phyloP scores from a whole-genome alignment of 1,139 yeast species.

The Yamadazyma membranifaciens region DNA sequence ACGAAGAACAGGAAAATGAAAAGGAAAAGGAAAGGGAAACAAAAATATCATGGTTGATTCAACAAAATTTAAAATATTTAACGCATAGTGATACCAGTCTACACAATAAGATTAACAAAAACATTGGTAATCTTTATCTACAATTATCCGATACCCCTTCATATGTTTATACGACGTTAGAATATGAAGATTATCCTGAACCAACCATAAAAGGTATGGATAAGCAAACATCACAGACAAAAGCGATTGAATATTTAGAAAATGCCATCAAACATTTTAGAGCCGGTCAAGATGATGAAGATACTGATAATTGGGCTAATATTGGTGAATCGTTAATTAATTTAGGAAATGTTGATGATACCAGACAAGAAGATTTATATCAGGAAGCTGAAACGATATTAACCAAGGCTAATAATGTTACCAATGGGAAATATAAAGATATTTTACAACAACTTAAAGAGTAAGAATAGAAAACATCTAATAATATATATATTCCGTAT shows the following conservation, averaged over 20 bases:
- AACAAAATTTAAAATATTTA: background rate
- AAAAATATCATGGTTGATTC: background rate
- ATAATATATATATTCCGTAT: background rate
- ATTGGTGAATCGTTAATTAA: slow-evolving; percentile 83
- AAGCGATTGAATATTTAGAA: slow-evolving; percentile 50
- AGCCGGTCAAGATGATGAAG: slow-evolving; percentile 64
- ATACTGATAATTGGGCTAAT: slow-evolving; percentile 78
- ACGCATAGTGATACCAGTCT: slow-evolving; percentile 19
- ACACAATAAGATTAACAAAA: slow-evolving; percentile 43
- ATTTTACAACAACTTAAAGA: slow-evolving; percentile 45
- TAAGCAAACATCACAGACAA: slow-evolving; percentile 43
- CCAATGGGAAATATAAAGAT: slow-evolving; percentile 69
- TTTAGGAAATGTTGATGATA: slow-evolving; percentile 70
- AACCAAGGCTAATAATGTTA: slow-evolving; percentile 67
- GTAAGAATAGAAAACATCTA: background rate
- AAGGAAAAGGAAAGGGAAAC: too few species aligned
- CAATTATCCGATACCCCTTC: slow-evolving; percentile 65
- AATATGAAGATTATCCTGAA: slow-evolving; percentile 56
- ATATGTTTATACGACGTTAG: slow-evolving; percentile 51
- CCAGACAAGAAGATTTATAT: slow-evolving; percentile 64
- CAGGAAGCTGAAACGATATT: slow-evolving; percentile 63
- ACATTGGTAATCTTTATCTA: slow-evolving; percentile 60
- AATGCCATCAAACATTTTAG: slow-evolving; percentile 58
- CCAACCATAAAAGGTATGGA: slow-evolving; percentile 38
- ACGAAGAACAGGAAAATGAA: too few species aligned